Base-by-base conservation (phyloP, 306 rosid genomes). In the Gastrolobium villosum region DNA sequence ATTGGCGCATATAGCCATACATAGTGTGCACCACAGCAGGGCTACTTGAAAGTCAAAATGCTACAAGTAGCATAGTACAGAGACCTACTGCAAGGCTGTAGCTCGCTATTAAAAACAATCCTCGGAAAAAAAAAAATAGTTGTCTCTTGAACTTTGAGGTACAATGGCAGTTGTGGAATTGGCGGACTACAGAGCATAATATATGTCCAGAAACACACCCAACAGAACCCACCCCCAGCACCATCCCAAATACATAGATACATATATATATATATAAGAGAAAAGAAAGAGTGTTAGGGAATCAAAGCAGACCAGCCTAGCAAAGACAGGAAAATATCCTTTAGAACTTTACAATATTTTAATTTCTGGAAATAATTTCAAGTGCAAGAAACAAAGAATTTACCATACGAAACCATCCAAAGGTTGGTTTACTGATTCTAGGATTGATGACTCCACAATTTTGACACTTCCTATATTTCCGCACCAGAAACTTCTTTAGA, bases 371-470 rank as follows among this genome's bases (percentile, higher is more conserved):
- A 74, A 46, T 14, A 66, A 52, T 66, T 60, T 56, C 53, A 70
- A 77, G 81, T 13, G 32, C 53, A 35, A 52, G 39, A 82, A 39
- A n/a, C 32, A 81, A 80, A 77, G 63, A 69, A 65, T 36, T 46
- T 86, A 95, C 99, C 98, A 60, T 37, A 70, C 86, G 73, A 66
- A 92, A 83, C 97, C 98, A 91, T 65, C 98, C 99, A 84, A 88
- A 92, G 64, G 86, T 85, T 72, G 98, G 99, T 87, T 72, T 87
- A 52, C 11, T 88, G 67, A 95, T 84, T 72, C 37, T 80, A 8
- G 95, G 98, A 87, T 78, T 87, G 8, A 4, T 13, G 3, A 4
- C 59, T 3, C 26, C 69, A 54, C 99, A 95, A 26, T 72, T 79
- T 55, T 11, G 60, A 89, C 99, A 95, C 52, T 82, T 77, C 0